phyloP scores from a whole-genome alignment of 805 yeast genomes.

The Starmera quercuum region DNA sequence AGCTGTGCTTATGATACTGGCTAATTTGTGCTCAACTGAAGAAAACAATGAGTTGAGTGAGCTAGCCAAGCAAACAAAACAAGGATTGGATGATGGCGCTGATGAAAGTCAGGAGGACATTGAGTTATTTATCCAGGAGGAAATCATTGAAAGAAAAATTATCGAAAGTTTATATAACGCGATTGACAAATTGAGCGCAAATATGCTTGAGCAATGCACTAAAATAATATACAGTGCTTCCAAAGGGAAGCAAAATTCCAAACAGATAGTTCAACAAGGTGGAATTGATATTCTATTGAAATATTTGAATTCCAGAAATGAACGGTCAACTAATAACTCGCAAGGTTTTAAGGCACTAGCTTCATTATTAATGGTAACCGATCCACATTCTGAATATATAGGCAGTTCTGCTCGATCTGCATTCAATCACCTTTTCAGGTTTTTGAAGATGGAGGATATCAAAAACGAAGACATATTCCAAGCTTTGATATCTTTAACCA shows the following conservation, averaged over 20 bases:
- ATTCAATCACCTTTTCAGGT: constrained; percentile 38
- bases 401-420: constrained; percentile 34
- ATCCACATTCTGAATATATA: constrained; percentile 38
- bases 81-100: constrained; percentile 14
- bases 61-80: constrained; percentile 24
- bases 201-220: constrained; percentile 20
- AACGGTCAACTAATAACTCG: constrained; percentile 2
- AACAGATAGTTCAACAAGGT: constrained; percentile 39
- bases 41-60: constrained; percentile 21
- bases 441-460: constrained; percentile 20
- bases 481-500: constrained; percentile 59
- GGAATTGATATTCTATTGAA: constrained; percentile 31
- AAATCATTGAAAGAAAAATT: constrained; percentile 14
- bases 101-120: constrained; percentile 10
- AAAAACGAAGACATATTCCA: constrained; percentile 36
- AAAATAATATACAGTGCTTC: constrained; percentile 24
- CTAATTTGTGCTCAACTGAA: constrained; percentile 22
- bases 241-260: constrained; percentile 11
- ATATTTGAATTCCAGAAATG: constrained; percentile 20
- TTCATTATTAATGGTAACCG: constrained; percentile 32
- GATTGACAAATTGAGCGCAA: constrained; percentile 9
- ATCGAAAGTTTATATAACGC: constrained; percentile 8
- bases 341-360: constrained; percentile 36
- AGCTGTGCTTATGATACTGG: constrained; percentile 25
- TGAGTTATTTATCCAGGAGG: constrained; percentile 11